Conservation (phyloP, 2,329 filamentous ascomycete species). For the Colletotrichum falcatum region DNA sequence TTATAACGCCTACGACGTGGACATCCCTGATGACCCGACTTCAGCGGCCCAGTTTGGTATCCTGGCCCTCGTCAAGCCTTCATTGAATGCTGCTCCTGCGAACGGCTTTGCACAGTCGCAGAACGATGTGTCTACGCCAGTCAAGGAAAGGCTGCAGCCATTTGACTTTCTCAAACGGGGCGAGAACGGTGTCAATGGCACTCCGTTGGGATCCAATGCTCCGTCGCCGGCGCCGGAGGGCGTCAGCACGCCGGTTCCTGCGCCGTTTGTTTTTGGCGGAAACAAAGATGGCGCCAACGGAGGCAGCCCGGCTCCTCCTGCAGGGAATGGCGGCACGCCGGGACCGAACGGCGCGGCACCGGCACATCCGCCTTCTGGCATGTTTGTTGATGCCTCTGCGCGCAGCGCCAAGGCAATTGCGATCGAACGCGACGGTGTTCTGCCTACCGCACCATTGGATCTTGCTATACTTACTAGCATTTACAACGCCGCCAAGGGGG, state of each 20-base stretch:
- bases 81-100: slow-evolving; percentile 58
- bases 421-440: slow-evolving; percentile 79
- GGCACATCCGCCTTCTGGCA: slow-evolving; percentile 55
- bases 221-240: slow-evolving; percentile 89
- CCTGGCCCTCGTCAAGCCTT: slow-evolving; percentile 70
- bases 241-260: slow-evolving; percentile 72
- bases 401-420: slow-evolving; percentile 67
- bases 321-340: slow-evolving; percentile 61
- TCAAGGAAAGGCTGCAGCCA: slow-evolving; percentile 73
- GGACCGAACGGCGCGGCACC: slow-evolving; percentile 48
- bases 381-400: slow-evolving; percentile 64
- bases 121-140: slow-evolving; percentile 67
- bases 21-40: slow-evolving; percentile 86
- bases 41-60: slow-evolving; percentile 85
- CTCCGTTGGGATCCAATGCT: slow-evolving; percentile 86
- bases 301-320: slow-evolving; percentile 65
- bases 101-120: slow-evolving; percentile 59
- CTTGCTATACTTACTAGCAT: slow-evolving; percentile 91
- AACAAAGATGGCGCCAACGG: slow-evolving; percentile 58
- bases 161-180: slow-evolving; percentile 76
- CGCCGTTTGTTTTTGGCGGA: slow-evolving; percentile 67
- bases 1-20: slow-evolving; percentile 92
- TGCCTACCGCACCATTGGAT: slow-evolving; percentile 87
- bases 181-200: slow-evolving; percentile 78
- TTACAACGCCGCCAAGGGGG: slow-evolving; percentile 84